A percentile compares a stretch with the other conserved stretches of the same genome.
phyloP scores from a whole-genome alignment of 192 early-diverging fungal species.

The Coemansia sp. region DNA sequence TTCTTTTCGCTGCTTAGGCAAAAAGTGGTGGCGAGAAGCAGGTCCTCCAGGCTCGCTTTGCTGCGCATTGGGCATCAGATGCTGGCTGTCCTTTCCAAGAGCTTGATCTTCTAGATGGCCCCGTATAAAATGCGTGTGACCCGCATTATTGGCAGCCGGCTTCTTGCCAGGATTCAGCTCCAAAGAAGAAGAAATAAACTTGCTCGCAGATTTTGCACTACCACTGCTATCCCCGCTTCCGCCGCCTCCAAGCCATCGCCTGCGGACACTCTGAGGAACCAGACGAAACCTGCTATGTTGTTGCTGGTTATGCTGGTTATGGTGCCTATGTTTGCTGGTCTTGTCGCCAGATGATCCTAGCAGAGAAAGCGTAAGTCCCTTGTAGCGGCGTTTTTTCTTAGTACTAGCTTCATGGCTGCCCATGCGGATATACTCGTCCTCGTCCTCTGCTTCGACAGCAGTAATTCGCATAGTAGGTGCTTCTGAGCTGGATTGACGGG shows the following conservation, averaged over 20 bases:
- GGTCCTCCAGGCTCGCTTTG: conserved; percentile 9
- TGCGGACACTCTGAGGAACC: conserved; percentile 43
- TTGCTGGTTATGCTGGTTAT: not conserved
- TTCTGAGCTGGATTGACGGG: conserved; percentile 31
- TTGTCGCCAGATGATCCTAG: conserved; percentile 25
- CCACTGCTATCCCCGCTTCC: conserved; percentile 4
- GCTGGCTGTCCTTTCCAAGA: conserved; percentile 1
- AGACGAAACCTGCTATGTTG: conserved; percentile 28
- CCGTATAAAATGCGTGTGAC: conserved; percentile 1
- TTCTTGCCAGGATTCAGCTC: conserved; percentile 15
- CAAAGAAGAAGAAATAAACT: conserved; percentile 15
- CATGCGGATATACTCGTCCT: conserved; percentile 42
- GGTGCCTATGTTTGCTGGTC: conserved; percentile 11
- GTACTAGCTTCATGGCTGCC: conserved; percentile 22
- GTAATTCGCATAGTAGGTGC: conserved; percentile 49
- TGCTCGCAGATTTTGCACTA: conserved; percentile 5
- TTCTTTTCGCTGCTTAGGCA: conserved; percentile 5
- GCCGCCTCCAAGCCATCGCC: conserved; percentile 45
- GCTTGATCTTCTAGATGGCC: not conserved
- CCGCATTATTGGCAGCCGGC: not conserved
- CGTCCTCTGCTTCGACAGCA: conserved; percentile 51
- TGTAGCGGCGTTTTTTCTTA: conserved; percentile 43
- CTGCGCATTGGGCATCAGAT: conserved; percentile 1
- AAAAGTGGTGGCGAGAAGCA: conserved; percentile 6
- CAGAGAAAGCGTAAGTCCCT: conserved; percentile 32